These are phyloP conservation scores for Hortiboletus campestris DNA, from an alignment of 768 basidiomycete species.

Conservation along the genomic window DNA sequence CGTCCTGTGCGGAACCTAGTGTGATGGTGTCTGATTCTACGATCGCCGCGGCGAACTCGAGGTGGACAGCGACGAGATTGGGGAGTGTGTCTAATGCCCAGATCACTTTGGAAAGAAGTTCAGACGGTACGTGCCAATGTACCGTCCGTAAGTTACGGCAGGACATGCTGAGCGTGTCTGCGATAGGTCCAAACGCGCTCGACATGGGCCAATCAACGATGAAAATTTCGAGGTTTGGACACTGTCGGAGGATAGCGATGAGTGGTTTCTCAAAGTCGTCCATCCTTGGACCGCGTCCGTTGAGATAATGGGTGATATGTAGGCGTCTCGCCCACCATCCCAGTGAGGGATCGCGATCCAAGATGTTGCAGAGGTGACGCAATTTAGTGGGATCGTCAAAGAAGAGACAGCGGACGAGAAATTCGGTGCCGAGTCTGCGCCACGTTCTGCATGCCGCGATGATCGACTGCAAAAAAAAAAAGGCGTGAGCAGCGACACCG, in stretches of 20 bases:
- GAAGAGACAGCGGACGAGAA: slow-evolving; percentile 68
- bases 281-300: slow-evolving; percentile 40
- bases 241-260: slow-evolving; percentile 56
- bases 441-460: slow-evolving; percentile 65
- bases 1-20: slow-evolving; percentile 59
- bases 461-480: slow-evolving; percentile 48
- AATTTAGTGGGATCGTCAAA: slow-evolving; percentile 60
- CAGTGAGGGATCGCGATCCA: slow-evolving; percentile 50
- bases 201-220: slow-evolving; percentile 66
- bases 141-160: slow-evolving; percentile 56
- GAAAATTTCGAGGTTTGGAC: slow-evolving; percentile 74
- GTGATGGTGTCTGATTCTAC: slow-evolving; percentile 44
- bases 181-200: slow-evolving; percentile 58
- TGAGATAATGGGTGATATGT: slow-evolving; percentile 58
- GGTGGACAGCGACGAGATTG: slow-evolving; percentile 51
- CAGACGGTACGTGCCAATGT: slow-evolving; percentile 56
- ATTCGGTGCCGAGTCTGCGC: slow-evolving; percentile 60
- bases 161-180: slow-evolving; percentile 56
- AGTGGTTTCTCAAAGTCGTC: slow-evolving; percentile 54
- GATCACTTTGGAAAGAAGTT: slow-evolving; percentile 61
- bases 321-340: slow-evolving; percentile 75
- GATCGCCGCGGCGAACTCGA: slow-evolving; percentile 42
- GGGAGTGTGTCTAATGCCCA: slow-evolving; percentile 69
- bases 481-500: background rate
- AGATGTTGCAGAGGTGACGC: slow-evolving; percentile 46